phyloP scores from a whole-genome alignment of 1,139 yeast species.

The Groenewaldozyma sp. region DNA sequence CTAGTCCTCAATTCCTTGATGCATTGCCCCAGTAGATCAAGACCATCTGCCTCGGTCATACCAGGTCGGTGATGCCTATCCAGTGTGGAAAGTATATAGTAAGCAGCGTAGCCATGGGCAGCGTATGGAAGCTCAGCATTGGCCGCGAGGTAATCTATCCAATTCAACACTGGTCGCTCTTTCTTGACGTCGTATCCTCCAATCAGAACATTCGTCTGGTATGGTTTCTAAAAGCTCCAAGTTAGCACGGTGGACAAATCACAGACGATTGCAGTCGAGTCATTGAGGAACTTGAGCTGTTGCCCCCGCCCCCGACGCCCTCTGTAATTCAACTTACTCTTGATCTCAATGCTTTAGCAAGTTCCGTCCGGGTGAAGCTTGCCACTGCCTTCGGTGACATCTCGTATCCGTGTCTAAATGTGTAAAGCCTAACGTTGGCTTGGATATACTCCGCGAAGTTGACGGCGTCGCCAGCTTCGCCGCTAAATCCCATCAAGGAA shows the following conservation, averaged over 20 bases:
- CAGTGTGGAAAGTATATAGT: constrained; percentile 78
- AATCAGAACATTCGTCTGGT: constrained; percentile 79
- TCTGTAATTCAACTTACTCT: constrained; percentile 34
- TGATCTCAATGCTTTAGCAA: constrained; percentile 82
- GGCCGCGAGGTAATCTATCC: constrained; percentile 94
- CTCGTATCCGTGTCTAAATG: constrained; percentile 79
- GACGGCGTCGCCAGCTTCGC: constrained; percentile 95
- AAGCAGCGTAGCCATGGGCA: constrained; percentile 95
- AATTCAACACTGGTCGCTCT: constrained; percentile 60
- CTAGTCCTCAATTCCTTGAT: constrained; percentile 71
- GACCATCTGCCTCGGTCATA: constrained; percentile 70
- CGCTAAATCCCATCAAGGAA: constrained; percentile 80
- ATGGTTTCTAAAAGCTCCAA: constrained; percentile 57
- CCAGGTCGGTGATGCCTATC: constrained; percentile 85
- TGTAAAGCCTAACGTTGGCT: constrained; percentile 82
- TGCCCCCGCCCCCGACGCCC: too few relatives aligned
- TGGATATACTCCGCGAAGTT: constrained; percentile 91
- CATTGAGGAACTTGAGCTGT: too few relatives aligned
- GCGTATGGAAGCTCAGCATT: constrained; percentile 88
- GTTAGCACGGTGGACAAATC: too few relatives aligned
- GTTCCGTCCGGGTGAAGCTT: constrained; percentile 75
- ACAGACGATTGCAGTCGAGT: too few relatives aligned
- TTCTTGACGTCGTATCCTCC: constrained; percentile 74
- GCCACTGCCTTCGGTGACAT: constrained; percentile 66
- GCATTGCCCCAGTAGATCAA: constrained; percentile 63